These are phyloP conservation scores for Hyaloperonospora brassicae DNA, from an alignment of 352 stramenopile species.

Conservation along the genomic window DNA sequence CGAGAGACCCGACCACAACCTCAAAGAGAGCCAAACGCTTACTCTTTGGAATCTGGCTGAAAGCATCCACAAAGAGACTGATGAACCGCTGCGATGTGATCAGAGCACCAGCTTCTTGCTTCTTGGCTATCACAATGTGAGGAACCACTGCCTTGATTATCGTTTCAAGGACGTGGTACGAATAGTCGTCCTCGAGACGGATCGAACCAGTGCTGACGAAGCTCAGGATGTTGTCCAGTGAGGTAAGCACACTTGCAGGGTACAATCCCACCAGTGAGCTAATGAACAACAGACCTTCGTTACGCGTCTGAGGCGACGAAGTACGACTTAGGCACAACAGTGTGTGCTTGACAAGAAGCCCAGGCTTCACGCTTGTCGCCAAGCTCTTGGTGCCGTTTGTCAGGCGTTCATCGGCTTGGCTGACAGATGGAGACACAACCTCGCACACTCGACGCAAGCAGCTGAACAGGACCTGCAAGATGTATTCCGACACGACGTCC, in stretches of 20 bases:
- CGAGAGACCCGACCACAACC: slow-evolving; percentile 52
- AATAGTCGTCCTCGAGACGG: slow-evolving; percentile 78
- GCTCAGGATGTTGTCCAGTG: slow-evolving; percentile 69
- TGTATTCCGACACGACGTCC: slow-evolving; percentile 62
- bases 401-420: slow-evolving; percentile 4
- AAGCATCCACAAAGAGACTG: slow-evolving; percentile 65
- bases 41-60: slow-evolving; percentile 49
- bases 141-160: slow-evolving; percentile 76
- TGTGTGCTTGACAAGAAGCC: slow-evolving; percentile 74
- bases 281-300: slow-evolving; percentile 77
- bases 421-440: slow-evolving; percentile 9
- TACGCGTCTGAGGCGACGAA: slow-evolving; percentile 66
- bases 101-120: slow-evolving; percentile 10
- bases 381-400: slow-evolving; percentile 19
- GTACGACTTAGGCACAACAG: slow-evolving; percentile 56
- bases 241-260: slow-evolving; percentile 58
- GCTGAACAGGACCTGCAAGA: slow-evolving; percentile 72
- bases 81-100: slow-evolving; percentile 75
- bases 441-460: slow-evolving; percentile 71
- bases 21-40: slow-evolving; percentile 58
- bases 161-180: slow-evolving; percentile 81
- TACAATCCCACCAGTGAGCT: slow-evolving; percentile 72
- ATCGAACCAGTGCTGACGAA: slow-evolving; percentile 54
- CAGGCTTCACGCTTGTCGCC: slow-evolving; percentile 32
- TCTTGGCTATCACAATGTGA: slow-evolving; percentile 42